phyloP scores from a whole-genome alignment of 164 flowering plant species.

The Platanus orientalis region DNA sequence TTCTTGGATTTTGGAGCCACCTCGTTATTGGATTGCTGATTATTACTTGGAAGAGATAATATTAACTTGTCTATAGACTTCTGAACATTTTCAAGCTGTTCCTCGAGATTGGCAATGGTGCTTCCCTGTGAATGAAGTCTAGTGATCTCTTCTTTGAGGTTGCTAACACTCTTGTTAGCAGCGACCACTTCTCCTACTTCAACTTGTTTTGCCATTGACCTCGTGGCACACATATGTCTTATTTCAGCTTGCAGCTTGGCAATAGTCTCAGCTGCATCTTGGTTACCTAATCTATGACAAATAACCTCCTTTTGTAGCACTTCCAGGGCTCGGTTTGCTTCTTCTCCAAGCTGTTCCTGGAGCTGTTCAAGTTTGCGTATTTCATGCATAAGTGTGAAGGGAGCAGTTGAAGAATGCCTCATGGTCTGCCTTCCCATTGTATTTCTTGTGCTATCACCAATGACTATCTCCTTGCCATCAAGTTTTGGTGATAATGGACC shows the following conservation, averaged over 20 bases:
- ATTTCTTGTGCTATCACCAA: conserved; percentile 12
- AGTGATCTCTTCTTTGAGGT: conserved; percentile 66
- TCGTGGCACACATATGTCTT: conserved; percentile 44
- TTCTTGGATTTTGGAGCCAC: conserved; percentile 35
- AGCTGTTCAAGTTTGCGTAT: conserved; percentile 69
- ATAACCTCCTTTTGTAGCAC: conserved; percentile 73
- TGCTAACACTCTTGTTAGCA: too few relatives aligned
- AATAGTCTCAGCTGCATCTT: conserved; percentile 55
- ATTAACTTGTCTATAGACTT: conserved; percentile 64
- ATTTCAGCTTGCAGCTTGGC: conserved; percentile 70
- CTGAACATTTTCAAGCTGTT: conserved; percentile 75
- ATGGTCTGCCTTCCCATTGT: conserved; percentile 24
- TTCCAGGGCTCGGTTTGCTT: conserved; percentile 79
- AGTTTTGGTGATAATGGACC: conserved; percentile 23
- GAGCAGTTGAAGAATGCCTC: conserved; percentile 44
- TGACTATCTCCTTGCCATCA: too few relatives aligned
- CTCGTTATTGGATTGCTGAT: conserved; percentile 11
- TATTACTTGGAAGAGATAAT: conserved; percentile 32
- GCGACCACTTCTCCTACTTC: conserved; percentile 15
- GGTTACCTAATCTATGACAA: conserved; percentile 54
- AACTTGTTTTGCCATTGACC: conserved; percentile 17
- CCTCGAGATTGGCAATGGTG: conserved; percentile 56
- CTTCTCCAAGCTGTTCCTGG: conserved; percentile 75
- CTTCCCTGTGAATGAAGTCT: conserved; percentile 55
- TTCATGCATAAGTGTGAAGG: conserved; percentile 63